phyloP scores from a whole-genome alignment of 225 moss, liverwort and hornwort genomes.

The Anthoceros angustus region DNA sequence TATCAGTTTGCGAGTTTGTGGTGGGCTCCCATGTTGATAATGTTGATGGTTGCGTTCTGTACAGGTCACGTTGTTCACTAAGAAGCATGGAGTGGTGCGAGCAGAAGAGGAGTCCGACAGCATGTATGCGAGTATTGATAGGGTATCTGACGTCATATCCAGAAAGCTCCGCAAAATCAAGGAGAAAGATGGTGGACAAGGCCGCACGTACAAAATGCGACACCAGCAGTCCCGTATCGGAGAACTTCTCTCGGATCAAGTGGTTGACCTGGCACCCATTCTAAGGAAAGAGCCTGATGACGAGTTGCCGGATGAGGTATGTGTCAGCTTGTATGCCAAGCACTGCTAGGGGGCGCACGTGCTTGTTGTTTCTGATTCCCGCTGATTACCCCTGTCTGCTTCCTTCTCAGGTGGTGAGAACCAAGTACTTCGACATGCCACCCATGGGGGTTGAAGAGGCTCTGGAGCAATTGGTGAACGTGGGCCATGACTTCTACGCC shows the following conservation, averaged over 20 bases:
- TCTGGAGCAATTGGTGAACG: conserved; percentile 61
- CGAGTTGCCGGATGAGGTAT: conserved; percentile 79
- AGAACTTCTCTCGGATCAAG: conserved; percentile 52
- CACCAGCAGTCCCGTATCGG: conserved; percentile 46
- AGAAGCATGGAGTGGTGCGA: conserved; percentile 77
- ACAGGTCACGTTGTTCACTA: conserved; percentile 72
- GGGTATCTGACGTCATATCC: conserved; percentile 66
- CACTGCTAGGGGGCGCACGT: background rate
- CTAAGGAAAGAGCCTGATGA: conserved; percentile 43
- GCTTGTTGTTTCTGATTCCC: background rate
- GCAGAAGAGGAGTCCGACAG: conserved; percentile 78
- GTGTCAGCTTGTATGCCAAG: background rate
- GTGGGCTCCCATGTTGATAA: background rate
- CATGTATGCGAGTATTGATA: conserved; percentile 73
- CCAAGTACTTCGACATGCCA: conserved; percentile 89
- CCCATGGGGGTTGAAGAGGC: conserved; percentile 70
- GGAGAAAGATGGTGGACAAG: conserved; percentile 85
- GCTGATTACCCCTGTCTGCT: background rate
- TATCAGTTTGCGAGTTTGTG: background rate
- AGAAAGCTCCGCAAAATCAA: conserved; percentile 91
- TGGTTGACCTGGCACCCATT: conserved; percentile 57
- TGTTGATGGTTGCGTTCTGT: conserved; percentile 2
- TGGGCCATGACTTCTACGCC: conserved; percentile 78
- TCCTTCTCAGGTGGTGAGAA: conserved; percentile 59
- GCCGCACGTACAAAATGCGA: conserved; percentile 61